phyloP scores from a whole-genome alignment of 345 rosid species.

The Gossypium longicalyx region DNA sequence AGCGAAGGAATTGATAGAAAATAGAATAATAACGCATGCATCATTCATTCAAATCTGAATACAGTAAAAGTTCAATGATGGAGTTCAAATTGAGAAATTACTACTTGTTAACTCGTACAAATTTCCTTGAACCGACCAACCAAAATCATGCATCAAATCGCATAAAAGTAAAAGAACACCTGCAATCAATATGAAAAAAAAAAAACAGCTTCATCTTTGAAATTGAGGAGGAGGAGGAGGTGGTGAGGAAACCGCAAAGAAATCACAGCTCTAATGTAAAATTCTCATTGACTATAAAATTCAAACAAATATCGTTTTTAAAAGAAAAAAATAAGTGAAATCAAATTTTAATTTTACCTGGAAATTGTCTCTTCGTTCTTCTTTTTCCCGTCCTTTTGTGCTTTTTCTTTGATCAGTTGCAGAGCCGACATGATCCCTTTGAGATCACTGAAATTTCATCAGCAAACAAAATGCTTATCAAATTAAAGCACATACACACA shows the following conservation, averaged over 20 bases:
- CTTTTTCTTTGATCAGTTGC: conserved; percentile 68
- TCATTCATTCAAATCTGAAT: not conserved
- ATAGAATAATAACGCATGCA: not conserved
- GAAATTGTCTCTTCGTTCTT: conserved; percentile 85
- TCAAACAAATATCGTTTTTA: not conserved
- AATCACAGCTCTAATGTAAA: not conserved
- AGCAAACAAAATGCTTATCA: not conserved
- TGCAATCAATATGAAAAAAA: not conserved
- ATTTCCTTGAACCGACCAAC: not conserved
- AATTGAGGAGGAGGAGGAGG: not conserved
- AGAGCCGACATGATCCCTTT: conserved; percentile 80
- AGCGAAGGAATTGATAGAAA: not conserved
- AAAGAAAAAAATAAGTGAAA: not conserved
- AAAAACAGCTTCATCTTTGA: not conserved
- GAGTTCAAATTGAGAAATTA: not conserved
- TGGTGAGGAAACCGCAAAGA: not conserved
- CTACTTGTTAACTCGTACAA: not conserved
- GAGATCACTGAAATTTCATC: conserved; percentile 52
- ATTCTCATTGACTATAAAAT: not conserved
- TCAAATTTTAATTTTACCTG: conserved; percentile 33
- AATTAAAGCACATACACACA: not conserved
- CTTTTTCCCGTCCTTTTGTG: conserved; percentile 72
- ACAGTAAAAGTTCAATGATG: not conserved
- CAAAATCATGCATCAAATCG: not conserved
- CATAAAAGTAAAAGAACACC: not conserved